A percentile compares a stretch with the other conserved stretches of the same genome.
Evolutionary conservation across 176 grass and related monocot species (phyloP).

Genomic region (Urochloa ruziziensis): DNA sequence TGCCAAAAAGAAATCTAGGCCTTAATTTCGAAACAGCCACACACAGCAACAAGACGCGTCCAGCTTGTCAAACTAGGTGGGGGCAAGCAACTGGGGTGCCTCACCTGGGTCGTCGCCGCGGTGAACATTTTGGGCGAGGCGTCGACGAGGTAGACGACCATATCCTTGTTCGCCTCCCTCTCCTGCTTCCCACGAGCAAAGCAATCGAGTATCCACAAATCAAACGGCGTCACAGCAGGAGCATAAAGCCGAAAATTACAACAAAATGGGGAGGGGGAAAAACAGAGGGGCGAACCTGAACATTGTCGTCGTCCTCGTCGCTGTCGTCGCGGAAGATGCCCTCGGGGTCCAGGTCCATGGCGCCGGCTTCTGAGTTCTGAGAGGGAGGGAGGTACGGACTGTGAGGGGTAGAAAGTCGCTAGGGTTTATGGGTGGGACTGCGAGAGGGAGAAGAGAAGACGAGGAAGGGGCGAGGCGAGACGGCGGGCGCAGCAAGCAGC

Average conservation of each 20-base stretch:
- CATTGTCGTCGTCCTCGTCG: constrained; percentile 65
- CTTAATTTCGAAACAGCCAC: background rate
- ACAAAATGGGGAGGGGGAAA: background rate
- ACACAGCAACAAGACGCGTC: background rate
- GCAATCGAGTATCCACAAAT: constrained; percentile 11
- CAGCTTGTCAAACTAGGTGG: background rate
- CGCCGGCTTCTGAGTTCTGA: background rate
- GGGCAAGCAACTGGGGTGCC: background rate
- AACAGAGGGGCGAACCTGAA: constrained; percentile 37
- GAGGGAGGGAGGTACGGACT: too few species aligned
- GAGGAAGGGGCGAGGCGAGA: too few species aligned
- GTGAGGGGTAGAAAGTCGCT: background rate
- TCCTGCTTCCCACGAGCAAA: constrained; percentile 51
- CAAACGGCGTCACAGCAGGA: background rate
- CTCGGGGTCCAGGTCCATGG: constrained; percentile 94
- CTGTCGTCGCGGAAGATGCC: constrained; percentile 92
- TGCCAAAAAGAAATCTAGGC: background rate
- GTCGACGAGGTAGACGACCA: constrained; percentile 86
- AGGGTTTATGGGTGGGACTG: constrained; percentile 16
- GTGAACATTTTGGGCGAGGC: constrained; percentile 96
- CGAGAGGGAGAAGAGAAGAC: background rate
- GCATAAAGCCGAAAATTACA: background rate
- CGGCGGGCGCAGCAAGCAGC: background rate
- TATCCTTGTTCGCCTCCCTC: constrained; percentile 82
- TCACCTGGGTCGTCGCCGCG: constrained; percentile 49